Evolutionary conservation across 1,139 yeast species (phyloP).

Genomic region (Nadsonia starkeyi-henricii): DNA sequence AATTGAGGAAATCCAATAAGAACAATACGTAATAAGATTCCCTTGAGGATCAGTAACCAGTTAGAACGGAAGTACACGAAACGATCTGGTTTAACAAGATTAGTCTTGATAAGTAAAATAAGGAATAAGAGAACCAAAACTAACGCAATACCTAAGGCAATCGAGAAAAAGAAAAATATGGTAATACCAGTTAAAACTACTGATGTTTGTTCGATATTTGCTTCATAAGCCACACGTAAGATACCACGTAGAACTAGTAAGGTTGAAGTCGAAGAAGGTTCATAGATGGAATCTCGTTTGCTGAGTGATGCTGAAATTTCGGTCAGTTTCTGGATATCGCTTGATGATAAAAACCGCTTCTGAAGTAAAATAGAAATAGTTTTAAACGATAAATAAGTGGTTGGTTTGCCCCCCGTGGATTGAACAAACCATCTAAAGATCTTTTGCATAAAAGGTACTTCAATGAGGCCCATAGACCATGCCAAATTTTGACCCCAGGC

Average conservation of each 20-base stretch:
- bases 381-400: conserved; percentile 41
- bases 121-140: conserved; percentile 13
- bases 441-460: conserved; percentile 61
- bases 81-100: conserved; percentile 9
- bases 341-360: conserved; percentile 12
- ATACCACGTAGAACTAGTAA: conserved; percentile 64
- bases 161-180: conserved; percentile 50
- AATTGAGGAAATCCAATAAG: conserved; percentile 48
- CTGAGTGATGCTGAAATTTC: not conserved
- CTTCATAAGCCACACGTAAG: conserved; percentile 78
- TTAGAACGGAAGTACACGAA: conserved; percentile 54
- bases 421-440: conserved; percentile 92
- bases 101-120: conserved; percentile 7
- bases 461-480: conserved; percentile 90
- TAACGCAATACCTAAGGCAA: conserved; percentile 15
- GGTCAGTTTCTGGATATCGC: not conserved
- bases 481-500: conserved; percentile 95
- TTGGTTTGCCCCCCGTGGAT: conserved; percentile 82
- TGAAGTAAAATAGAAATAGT: conserved; percentile 65
- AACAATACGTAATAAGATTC: conserved; percentile 69
- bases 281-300: conserved; percentile 4
- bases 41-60: conserved; percentile 71
- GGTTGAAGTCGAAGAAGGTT: conserved; percentile 15
- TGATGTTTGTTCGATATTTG: conserved; percentile 72
- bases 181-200: conserved; percentile 77